Conservation (phyloP, 176 grass and related monocot species). For the Luzula sylvatica region DNA sequence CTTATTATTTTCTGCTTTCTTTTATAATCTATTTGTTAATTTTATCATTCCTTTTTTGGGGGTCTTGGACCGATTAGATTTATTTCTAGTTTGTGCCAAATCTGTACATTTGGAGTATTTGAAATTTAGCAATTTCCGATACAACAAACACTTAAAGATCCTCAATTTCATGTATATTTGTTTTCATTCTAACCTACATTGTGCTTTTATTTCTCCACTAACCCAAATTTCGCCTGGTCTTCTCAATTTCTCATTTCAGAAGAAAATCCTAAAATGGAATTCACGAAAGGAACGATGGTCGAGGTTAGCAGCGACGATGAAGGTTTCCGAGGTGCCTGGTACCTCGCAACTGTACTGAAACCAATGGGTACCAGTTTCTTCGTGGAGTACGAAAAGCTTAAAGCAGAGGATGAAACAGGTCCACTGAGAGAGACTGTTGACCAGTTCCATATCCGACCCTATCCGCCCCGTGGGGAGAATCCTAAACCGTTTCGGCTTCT, state of each 20-base stretch:
- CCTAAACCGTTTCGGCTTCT: constrained; percentile 36
- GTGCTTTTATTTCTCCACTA: no score
- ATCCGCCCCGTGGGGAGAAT: constrained; percentile 20
- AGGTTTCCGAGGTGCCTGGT: constrained; percentile 66
- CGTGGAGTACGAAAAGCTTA: constrained; percentile 55
- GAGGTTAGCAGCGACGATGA: constrained; percentile 74
- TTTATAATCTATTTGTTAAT: no score
- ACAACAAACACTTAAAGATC: no score
- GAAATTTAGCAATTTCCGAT: no score
- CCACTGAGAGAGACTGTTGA: constrained; percentile 51
- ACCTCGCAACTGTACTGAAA: constrained; percentile 34
- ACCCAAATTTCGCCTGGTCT: no score
- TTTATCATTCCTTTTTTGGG: no score
- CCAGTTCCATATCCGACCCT: constrained; percentile 42
- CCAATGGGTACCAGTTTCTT: constrained; percentile 28
- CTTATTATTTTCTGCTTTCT: no score
- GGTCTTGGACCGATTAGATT: no score
- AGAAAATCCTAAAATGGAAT: constrained; percentile 18
- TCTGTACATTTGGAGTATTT: no score
- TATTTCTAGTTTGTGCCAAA: no score
- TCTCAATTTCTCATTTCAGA: not conserved
- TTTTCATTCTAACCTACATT: no score
- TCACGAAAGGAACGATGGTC: constrained; percentile 30
- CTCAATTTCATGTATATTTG: no score
- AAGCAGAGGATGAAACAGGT: constrained; percentile 37